These are phyloP conservation scores for Colletotrichum tanaceti DNA, from an alignment of 2,329 filamentous ascomycete species.

Conservation along the genomic window DNA sequence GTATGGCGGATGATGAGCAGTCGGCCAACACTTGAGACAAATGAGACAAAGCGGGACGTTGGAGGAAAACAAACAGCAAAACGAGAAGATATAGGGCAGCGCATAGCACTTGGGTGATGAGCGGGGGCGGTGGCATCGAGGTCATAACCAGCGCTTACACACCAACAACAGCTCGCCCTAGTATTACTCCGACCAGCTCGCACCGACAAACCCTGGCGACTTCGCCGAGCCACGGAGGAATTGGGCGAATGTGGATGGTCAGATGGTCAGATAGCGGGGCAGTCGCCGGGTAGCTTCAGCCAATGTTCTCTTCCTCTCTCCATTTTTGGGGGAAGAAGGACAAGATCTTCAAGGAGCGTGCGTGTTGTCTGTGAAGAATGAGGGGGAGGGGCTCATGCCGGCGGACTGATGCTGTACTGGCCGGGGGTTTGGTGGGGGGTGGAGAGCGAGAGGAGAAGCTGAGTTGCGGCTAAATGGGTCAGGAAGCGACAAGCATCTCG, in stretches of 20 bases:
- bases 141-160: conserved; percentile 22
- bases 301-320: conserved; percentile 11
- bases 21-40: background rate
- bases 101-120: background rate
- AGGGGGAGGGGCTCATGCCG: background rate
- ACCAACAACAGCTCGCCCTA: conserved; percentile 30
- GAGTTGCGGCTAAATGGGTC: conserved; percentile 36
- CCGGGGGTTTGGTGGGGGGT: conserved; percentile 31
- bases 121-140: background rate
- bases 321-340: background rate
- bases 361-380: conserved; percentile 15
- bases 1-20: background rate
- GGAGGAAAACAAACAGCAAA: background rate
- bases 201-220: conserved; percentile 2
- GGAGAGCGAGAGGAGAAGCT: conserved; percentile 12
- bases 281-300: conserved; percentile 7
- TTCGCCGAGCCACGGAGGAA: conserved; percentile 15
- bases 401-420: conserved; percentile 3
- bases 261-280: conserved; percentile 23
- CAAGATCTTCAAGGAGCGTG: conserved; percentile 20
- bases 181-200: conserved; percentile 32
- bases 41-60: too few species aligned
- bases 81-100: background rate
- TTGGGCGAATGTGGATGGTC: background rate
- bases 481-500: background rate